Evolutionary conservation across 495 filamentous ascomycete species (phyloP).

Genomic region (Apiosordaria backusii): DNA sequence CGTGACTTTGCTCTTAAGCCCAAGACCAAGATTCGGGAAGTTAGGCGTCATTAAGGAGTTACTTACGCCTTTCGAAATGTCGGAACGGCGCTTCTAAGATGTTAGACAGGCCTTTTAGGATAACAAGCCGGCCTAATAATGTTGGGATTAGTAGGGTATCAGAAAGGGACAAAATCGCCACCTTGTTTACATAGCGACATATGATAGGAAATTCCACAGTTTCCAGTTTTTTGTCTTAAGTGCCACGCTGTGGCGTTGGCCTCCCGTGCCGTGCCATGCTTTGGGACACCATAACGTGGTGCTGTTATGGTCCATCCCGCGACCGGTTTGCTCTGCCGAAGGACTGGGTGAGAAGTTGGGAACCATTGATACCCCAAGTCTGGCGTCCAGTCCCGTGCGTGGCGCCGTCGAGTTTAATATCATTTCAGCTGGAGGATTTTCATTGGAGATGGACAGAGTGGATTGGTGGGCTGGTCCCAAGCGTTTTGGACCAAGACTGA

Average conservation of each 20-base stretch:
- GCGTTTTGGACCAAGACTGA: neutral
- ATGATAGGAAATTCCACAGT: too few relatives aligned
- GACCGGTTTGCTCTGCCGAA: too few relatives aligned
- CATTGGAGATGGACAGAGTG: neutral
- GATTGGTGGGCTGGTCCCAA: neutral
- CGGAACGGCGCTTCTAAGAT: too few relatives aligned
- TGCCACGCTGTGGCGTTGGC: neutral
- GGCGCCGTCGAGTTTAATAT: neutral
- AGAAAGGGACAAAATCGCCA: too few relatives aligned
- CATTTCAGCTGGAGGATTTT: neutral
- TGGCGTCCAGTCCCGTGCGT: too few relatives aligned
- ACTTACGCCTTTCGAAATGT: too few relatives aligned
- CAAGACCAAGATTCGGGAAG: neutral
- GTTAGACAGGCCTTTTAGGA: too few relatives aligned
- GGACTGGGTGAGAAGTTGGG: neutral
- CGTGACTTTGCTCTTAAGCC: neutral
- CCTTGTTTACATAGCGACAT: too few relatives aligned
- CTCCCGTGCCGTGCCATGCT: neutral
- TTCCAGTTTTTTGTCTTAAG: too few relatives aligned
- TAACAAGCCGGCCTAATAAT: too few relatives aligned
- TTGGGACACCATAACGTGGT: neutral
- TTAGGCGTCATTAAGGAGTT: too few relatives aligned
- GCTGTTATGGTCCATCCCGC: neutral
- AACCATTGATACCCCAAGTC: neutral
- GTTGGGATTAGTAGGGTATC: too few relatives aligned